Evolutionary conservation across 306 rosid genomes (phyloP).

Genomic region (Trifolium subterraneum): DNA sequence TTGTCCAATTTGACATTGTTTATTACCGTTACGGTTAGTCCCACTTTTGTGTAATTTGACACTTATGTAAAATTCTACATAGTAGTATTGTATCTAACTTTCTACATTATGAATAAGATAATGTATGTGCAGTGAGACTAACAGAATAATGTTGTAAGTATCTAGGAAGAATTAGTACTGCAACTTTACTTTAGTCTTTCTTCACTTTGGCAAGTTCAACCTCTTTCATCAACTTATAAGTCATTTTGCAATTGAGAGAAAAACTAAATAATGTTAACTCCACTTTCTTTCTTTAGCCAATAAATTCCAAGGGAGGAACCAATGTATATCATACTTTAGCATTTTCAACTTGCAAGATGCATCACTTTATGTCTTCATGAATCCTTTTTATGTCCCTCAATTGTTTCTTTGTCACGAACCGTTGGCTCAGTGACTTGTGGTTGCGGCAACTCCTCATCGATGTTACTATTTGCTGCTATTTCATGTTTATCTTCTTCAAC

Average conservation of each 20-base stretch:
- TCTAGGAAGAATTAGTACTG: background rate
- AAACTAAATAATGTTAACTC: conserved; percentile 6
- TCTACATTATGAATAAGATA: conserved; percentile 6
- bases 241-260: background rate
- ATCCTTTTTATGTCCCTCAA: conserved; percentile 19
- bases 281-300: conserved; percentile 13
- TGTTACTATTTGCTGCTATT: background rate
- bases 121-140: conserved; percentile 34
- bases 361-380: conserved; percentile 13
- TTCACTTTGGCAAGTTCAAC: conserved; percentile 25
- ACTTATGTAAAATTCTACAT: background rate
- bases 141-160: background rate
- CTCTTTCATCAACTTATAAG: background rate
- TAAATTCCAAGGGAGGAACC: background rate
- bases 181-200: background rate
- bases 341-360: background rate
- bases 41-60: too few relatives aligned
- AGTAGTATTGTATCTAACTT: background rate
- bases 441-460: background rate
- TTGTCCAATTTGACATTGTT: too few relatives aligned
- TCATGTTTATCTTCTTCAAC: conserved; percentile 23
- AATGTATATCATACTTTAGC: background rate
- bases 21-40: too few relatives aligned
- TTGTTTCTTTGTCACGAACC: conserved; percentile 21
- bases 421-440: background rate